Base-by-base conservation (phyloP, 192 early-diverging fungal species). In the Backusella tarrabulga region DNA sequence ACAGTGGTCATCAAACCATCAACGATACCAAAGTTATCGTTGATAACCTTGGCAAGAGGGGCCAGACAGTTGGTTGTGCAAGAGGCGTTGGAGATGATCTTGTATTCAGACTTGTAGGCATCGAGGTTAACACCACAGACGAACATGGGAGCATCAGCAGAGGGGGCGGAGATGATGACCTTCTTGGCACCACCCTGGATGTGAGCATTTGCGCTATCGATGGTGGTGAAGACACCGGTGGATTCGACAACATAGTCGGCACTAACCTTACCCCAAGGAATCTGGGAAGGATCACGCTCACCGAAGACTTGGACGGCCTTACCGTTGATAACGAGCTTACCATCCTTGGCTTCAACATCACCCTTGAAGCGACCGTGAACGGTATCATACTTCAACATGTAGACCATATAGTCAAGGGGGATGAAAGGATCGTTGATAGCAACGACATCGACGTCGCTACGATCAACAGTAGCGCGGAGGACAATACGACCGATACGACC, bases 21-120 rank as follows among this genome's bases (percentile, higher is more conserved):
- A 68, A 92, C 85, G 81, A 99, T 96, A 71, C 96, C 96, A 84
- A 98, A 98, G 83, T 96, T 89, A 82, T 98, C 96, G 84, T 99
- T 80, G 83, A 99, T 90, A 75, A 98, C 94, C 91, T 98, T 98
- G 86, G 96, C 97, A 75, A 99, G 89, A 68, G 98, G 97, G 38
- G 98, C 98, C 75, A 99, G 86, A 87, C 98, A 98, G 93, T 98
- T 99, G 92, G 98, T 99, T 77, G 98, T 99, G 93, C 98, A 99
- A 26, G 98, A 99, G 68, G 98, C 98, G 86, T 99, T 99, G 75
- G 96, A 98, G 81, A 99, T 91, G 78, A 99, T 92, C 34, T 92
- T 87, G 84, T 94, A 91, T 71, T 84, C 85, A 44, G 91, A 83
- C 83, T 97, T 92, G 91, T 99, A 99, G 76, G 90, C 88, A 75